Percentiles rank a stretch among this genome's conserved stretches.
phyloP scores from a whole-genome alignment of 1,284 basidiomycete species.

The Moniliella sp. region DNA sequence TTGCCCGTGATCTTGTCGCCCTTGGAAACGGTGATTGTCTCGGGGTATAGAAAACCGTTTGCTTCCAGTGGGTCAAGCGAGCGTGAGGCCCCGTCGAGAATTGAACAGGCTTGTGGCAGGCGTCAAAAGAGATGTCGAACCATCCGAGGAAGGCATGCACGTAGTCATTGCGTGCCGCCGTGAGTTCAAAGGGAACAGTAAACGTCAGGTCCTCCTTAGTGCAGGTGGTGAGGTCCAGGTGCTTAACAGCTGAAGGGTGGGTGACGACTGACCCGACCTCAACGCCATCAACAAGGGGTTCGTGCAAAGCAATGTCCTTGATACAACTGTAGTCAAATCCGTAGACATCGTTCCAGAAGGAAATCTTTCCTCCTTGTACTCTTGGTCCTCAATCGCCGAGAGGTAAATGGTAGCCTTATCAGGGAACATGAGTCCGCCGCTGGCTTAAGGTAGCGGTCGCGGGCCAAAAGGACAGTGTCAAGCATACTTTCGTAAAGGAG shows the following conservation, averaged over 20 bases:
- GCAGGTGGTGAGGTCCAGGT: constrained; percentile 66
- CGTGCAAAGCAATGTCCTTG: constrained; percentile 88
- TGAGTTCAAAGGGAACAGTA: constrained; percentile 55
- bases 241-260: constrained; percentile 27
- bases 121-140: constrained; percentile 92
- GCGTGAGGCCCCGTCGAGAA: constrained; percentile 31
- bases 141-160: constrained; percentile 97
- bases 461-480: constrained; percentile 82
- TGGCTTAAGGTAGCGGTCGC: constrained; percentile 74
- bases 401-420: constrained; percentile 81
- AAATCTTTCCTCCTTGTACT: constrained; percentile 99
- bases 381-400: constrained; percentile 93
- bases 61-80: constrained; percentile 34
- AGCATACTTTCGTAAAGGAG: constrained; percentile 93
- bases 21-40: constrained; percentile 19
- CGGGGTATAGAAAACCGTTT: constrained; percentile 33
- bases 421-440: constrained; percentile 78
- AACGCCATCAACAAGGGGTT: constrained; percentile 92
- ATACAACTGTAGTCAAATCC: constrained; percentile 99
- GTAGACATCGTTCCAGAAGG: constrained; percentile 93
- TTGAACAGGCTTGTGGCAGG: constrained; percentile 81
- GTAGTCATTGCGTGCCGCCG: constrained; percentile 61
- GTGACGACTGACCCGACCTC: constrained; percentile 31
- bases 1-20: constrained; percentile 22
- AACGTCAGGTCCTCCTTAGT: constrained; percentile 90